Evolutionary conservation across 148 eudicot species (phyloP), one percentile per base, ranked within the genome.

Genomic region (Chenopodium album): DNA sequence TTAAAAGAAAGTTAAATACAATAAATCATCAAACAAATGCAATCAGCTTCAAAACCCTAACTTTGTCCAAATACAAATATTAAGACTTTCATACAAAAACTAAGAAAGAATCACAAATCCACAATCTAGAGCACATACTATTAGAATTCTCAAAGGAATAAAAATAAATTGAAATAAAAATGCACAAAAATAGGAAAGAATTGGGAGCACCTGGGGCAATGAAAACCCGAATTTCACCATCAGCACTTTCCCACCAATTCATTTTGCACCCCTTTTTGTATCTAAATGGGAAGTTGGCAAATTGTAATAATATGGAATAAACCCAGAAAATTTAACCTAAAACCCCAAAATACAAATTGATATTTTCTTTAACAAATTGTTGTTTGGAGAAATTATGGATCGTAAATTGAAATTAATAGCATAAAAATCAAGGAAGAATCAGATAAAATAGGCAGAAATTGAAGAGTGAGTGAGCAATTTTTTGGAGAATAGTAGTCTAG

Each of bases 161-260:
- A 4, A 80, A 13, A 3, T n/a, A 20, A 75, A 22, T 44, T 56
- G 17, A 23, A 52, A 12, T 4, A 80, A 41, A 37, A 63, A 50
- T 63, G 7, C 1, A 7, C 31, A 7, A 23, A 44, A 22, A 29
- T 7, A 19, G n/a, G 32, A 31, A 13, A 41, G 54, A 50, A 34
- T 8, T 41, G 63, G 9, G 48, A 34, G 32, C 87, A 91, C 97
- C 97, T 56, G 89, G 92, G 19, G 97, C 91, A 59, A 92, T 83
- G 16, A 94, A 91, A 79, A 91, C 85, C 32, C 98, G 93, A 84
- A 90, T 85, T 87, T 92, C 90, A 66, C 85, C 88, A 60, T 85
- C 83, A 59, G 81, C 76, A 75, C 87, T 91, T 79, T 89, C 91
- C 92, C 91, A 89, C 97, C 93, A 94, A 79, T 85, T 83, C 98